Base-by-base conservation (phyloP, 352 stramenopile genomes). In the Globisporangium parvum region DNA sequence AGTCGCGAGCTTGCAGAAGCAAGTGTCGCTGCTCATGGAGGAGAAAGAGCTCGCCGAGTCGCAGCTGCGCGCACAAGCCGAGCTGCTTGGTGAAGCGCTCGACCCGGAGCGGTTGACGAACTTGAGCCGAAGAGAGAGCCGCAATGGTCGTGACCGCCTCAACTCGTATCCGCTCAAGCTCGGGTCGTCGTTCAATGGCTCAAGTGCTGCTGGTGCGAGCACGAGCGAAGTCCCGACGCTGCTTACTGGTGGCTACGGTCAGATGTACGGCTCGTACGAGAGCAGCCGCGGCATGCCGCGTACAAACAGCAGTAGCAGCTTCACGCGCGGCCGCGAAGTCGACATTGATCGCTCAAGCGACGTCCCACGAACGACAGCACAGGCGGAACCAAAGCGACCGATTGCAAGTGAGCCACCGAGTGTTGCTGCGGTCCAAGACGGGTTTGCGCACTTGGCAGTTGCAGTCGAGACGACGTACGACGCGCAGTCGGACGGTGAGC, bases 11-110 rank as follows among this genome's bases (percentile, higher is more conserved):
- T 61, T 95, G n/a, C 85, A 95, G 67, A 85, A 90, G 57, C 83
- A 93, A 49, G 82, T 95, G 4, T 81, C 78, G 20, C 65, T 85
- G 60, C 76, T 95, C 6, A 80, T 95, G 71, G 83, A 93, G 63
- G 79, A 95, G 60, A 95, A 95, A 31, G 73, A 93, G 55, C 60
- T 86, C 51, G 85, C 82, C 1, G 80, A 95, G 58, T 79, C 75
- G 35, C 77, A 90, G 57, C 54, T 95, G 21, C 82, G 82, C 18
- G 66, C 69, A 8, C 82, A 93, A 57, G 75, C 82, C 11, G 77
- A 89, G 54, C 74, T 91, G 53, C 59, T 88, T 3, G 71, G 56
- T 41, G 67, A 75, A 24, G 48, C 61, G 44, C 56, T 67, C 9
- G 71, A 80, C 53, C 67, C 74, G 0, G 74, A 85, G 41, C 67